A percentile compares a stretch with the other conserved stretches of the same genome.
These are phyloP conservation scores for Barnettozyma wickerhamii DNA, from an alignment of 805 yeast genomes.

Conservation along the genomic window DNA sequence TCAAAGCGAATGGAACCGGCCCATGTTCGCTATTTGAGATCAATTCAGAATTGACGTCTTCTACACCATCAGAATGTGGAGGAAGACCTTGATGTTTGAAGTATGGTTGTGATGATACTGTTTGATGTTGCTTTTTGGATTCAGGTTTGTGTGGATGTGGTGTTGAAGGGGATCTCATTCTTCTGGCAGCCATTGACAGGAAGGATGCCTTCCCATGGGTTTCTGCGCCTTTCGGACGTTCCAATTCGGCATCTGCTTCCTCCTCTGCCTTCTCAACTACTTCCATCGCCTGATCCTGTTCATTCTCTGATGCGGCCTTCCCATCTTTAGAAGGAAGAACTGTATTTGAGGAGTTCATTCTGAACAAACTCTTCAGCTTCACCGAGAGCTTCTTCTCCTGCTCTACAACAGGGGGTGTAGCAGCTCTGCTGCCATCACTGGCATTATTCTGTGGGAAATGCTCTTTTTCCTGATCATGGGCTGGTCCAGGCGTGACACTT, in stretches of 20 bases:
- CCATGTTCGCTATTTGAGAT: constrained; percentile 20
- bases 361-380: constrained; percentile 23
- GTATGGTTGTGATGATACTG: constrained; percentile 39
- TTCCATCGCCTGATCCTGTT: background rate
- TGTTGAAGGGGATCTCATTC: constrained; percentile 33
- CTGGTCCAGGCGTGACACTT: constrained; percentile 9
- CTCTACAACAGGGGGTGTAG: background rate
- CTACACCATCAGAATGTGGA: constrained; percentile 37
- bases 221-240: constrained; percentile 11
- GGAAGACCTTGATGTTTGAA: constrained; percentile 58
- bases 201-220: constrained; percentile 10
- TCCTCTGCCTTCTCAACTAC: background rate
- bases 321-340: constrained; percentile 13
- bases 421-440: background rate
- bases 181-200: constrained; percentile 17
- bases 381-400: constrained; percentile 15
- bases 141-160: constrained; percentile 23
- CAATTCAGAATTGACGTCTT: constrained; percentile 6
- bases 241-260: constrained; percentile 1
- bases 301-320: constrained; percentile 6
- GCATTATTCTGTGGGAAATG: constrained; percentile 7
- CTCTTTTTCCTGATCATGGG: constrained; percentile 6
- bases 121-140: constrained; percentile 4
- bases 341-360: constrained; percentile 13
- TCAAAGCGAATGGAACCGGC: constrained; percentile 29